Base-by-base conservation (phyloP, 2,329 filamentous ascomycete genomes). In the Ascochyta pisi region DNA sequence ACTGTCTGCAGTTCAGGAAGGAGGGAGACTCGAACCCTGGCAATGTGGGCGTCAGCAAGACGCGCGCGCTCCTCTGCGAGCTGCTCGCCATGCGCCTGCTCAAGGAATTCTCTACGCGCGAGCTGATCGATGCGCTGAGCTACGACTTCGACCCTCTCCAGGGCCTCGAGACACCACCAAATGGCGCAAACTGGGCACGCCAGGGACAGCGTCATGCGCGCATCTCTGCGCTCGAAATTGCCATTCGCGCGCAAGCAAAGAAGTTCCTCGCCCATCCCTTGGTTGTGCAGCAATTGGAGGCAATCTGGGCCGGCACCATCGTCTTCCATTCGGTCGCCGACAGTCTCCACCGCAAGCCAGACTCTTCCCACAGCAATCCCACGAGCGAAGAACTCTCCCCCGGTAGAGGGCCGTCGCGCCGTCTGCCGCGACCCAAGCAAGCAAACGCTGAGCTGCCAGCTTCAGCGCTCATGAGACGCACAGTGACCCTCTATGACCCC, bases 71-170 rank as follows among this genome's bases (percentile, higher is more conserved):
- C 79, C 88, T 96, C 43, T 96, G 92, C 78, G 93, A 98, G 79
- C 83, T 98, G 55, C 81, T 98, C 42, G 92, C 93, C 13, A 91
- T 97, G 75, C 91, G 96, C 73, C 74, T 97, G 60, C 80, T 98
- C 62, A 94, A 91, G 77, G 94, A 98, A 72, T 96, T 93, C 77
- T 88, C 85, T 19, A 96, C 91, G 0, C 83, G 92, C 55, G 93
- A 97, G 76, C 83, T 98, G 64, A 96, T 97, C 64, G 94, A 98
- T 79, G 92, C 92, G 3, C 81, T 98, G 37, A 96, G 92, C 24
- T 97, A 97, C 76, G 94, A 97, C 74, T 97, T 96, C 73, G 91
- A 95, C 73, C 94, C 94, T 0, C 82, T 97, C 0, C 92, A 96
- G 73, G 94, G 93, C 8, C 82, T 95, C 35, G 81, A 86, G 3